A percentile compares a stretch with the other conserved stretches of the same genome.
These are phyloP conservation scores for Suillus decipiens DNA, from an alignment of 768 basidiomycete species.

Conservation along the genomic window DNA sequence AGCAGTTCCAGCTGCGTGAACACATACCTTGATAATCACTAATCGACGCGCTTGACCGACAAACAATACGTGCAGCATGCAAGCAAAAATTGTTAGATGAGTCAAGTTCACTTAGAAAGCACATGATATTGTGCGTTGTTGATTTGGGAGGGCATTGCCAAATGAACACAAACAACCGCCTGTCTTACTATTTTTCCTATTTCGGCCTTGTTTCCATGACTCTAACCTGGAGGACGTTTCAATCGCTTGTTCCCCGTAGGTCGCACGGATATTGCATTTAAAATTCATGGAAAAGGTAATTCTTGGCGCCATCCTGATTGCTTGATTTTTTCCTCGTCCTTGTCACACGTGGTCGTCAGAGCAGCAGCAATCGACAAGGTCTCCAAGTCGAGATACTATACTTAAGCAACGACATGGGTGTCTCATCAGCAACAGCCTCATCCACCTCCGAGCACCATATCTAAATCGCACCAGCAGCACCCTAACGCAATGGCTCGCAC, in stretches of 20 bases:
- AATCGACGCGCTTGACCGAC: not conserved
- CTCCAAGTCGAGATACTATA: slow-evolving; percentile 11
- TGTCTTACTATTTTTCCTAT: slow-evolving; percentile 10
- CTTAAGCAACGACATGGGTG: slow-evolving; percentile 15
- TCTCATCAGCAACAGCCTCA: slow-evolving; percentile 1
- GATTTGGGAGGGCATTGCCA: slow-evolving; percentile 16
- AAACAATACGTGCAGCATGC: not conserved
- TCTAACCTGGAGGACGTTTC: slow-evolving; percentile 4
- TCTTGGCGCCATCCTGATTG: slow-evolving; percentile 3
- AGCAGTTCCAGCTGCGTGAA: not conserved
- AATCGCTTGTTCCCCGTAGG: slow-evolving; percentile 3
- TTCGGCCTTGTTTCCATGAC: slow-evolving; percentile 10
- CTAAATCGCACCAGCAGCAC: slow-evolving; percentile 5
- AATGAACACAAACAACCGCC: slow-evolving; percentile 21
- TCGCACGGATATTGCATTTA: not conserved
- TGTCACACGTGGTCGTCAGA: slow-evolving; percentile 9
- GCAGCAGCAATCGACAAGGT: slow-evolving; percentile 7
- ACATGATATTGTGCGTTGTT: slow-evolving; percentile 20
- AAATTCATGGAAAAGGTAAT: slow-evolving; percentile 13
- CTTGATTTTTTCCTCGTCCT: slow-evolving; percentile 11
- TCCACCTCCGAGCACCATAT: slow-evolving; percentile 9
- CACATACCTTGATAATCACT: not conserved
- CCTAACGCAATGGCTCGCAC: slow-evolving; percentile 32
- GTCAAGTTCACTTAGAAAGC: not conserved
- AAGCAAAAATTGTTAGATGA: not conserved